Evolutionary conservation across 2,329 filamentous ascomycete species (phyloP).

Genomic region (Hirsutella thompsonii): DNA sequence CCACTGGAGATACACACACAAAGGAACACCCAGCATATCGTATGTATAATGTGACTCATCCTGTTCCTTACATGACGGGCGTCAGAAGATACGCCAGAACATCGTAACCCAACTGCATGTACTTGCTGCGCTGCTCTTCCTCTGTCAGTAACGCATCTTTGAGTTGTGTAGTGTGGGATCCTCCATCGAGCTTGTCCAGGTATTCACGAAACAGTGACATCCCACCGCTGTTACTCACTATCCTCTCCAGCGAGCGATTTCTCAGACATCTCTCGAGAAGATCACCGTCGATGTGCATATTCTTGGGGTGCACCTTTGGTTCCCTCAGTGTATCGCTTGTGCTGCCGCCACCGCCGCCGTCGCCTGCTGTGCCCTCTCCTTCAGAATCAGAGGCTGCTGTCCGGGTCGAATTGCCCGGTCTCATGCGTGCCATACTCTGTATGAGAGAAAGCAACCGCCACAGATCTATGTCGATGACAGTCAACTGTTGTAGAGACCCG

Average conservation of each 20-base stretch:
- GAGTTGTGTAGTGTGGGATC: slow-evolving; percentile 23
- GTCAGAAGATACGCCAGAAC: slow-evolving; percentile 40
- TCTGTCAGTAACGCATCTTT: slow-evolving; percentile 8
- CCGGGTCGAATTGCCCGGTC: slow-evolving; percentile 30
- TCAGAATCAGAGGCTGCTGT: neutral
- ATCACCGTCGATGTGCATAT: slow-evolving; percentile 57
- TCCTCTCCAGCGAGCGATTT: slow-evolving; percentile 27
- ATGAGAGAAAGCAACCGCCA: slow-evolving; percentile 62
- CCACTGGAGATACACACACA: too few relatives aligned
- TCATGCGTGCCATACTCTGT: slow-evolving; percentile 50
- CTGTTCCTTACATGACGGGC: slow-evolving; percentile 28
- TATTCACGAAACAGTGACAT: slow-evolving; percentile 31
- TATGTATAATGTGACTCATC: neutral
- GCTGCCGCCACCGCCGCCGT: slow-evolving; percentile 2
- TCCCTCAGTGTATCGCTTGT: slow-evolving; percentile 16
- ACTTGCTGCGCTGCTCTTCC: slow-evolving; percentile 16
- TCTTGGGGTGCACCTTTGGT: slow-evolving; percentile 26
- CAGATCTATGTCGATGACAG: slow-evolving; percentile 45
- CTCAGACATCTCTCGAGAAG: slow-evolving; percentile 43
- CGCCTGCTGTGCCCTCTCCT: too few relatives aligned
- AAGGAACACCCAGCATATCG: too few relatives aligned
- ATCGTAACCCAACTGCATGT: slow-evolving; percentile 37
- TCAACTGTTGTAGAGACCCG: slow-evolving; percentile 58
- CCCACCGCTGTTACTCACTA: slow-evolving; percentile 21
- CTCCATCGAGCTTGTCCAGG: slow-evolving; percentile 35